Base-by-base conservation (phyloP, 2,329 filamentous ascomycete genomes). In the Penicillium sp. region DNA sequence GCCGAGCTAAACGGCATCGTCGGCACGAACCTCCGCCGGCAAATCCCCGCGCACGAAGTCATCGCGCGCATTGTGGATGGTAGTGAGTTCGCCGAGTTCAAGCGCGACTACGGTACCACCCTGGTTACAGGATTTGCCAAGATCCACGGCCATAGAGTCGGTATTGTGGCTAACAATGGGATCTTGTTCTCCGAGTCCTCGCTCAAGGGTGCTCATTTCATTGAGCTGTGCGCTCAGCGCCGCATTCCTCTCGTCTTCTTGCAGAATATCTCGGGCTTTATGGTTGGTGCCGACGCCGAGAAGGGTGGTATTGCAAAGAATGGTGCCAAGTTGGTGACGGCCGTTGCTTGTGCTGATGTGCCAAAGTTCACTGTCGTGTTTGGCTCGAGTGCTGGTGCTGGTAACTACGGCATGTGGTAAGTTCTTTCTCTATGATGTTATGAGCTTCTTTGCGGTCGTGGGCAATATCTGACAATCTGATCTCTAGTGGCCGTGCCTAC, bases 241-340 rank as follows among this genome's bases (percentile, higher is more conserved):
- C 88, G 91, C 58, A 91, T 98, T 60, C 94, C 95, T 0, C 83
- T 98, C 10, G 85, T 98, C 55, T 98, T 98, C 80, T 82, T 99
- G 22, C 95, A 99, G 77, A 98, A 99, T 78, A 98, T 99, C 75
- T 90, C 89, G 6, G 95, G 95, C 47, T 99, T 99, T 85, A 99
- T 99, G 95, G 95, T 99, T 35, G 95, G 95, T 47, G 86, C 88
- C 19, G 92, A 95, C 71, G 93, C 94, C 0, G 95, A 99, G 80
- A 90, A 91, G 58, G 94, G 94, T 56, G 95, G 95, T 13, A 98
- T 99, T 70, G 95, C 95, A 58, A 98, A 98, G 84, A 96, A 98
- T 73, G 95, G 95, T 44, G 95, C 95, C 6, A 98, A 99, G 81
- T 87, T 99, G 19, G 95, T 98, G 30, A 96, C 93, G 2, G 95